Evolutionary conservation across 495 filamentous ascomycete species (phyloP), one percentile per base, ranked within the genome.

Genomic region (Durotheca rogersii): DNA sequence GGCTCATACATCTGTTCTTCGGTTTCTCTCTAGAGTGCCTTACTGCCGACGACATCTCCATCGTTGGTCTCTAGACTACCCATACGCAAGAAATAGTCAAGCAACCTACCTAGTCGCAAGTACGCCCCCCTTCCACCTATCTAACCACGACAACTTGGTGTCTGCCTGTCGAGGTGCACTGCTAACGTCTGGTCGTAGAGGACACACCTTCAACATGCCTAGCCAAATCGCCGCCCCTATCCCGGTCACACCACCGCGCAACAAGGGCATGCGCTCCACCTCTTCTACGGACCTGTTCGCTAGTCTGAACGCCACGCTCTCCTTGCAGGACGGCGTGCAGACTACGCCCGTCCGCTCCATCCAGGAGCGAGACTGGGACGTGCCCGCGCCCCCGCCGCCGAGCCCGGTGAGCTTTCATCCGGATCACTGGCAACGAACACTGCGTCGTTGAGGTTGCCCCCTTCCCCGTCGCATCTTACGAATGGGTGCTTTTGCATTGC

Each of bases 341-440:
- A 32, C 58, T 25, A 65, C 71, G 0, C 71, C 74, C 10, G 66
- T 67, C 47, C 73, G 67, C 58, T 53, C 64, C 43, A 75, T 76
- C 58, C 69, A 67, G 50, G 72, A 77, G 61, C 57, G 67, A 34
- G 74, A 76, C 61, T 77, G 73, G 66, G 64, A 70, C 23, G 74
- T 76, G 15, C 74, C 74, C 31, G 73, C 73, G 9, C 72, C 74
- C 1, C 74, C 74, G 14, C 74, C 74, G 19, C 74, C 74, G 5
- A 73, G 70, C 51, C 74, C 74, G 18, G 70, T 77, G 46, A 68
- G 70, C 62, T 76, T 72, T 55, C 66, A 68, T 17, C 50, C 62
- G 21, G 69, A 74, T 50, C 68, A 73, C 53, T 76, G 74, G 74
- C 67, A 63, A 32, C 63, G 51, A 0, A 37, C 35, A 7, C 5